Evolutionary conservation across 2,329 filamentous ascomycete species (phyloP).

Genomic region (Xylariales sp.): DNA sequence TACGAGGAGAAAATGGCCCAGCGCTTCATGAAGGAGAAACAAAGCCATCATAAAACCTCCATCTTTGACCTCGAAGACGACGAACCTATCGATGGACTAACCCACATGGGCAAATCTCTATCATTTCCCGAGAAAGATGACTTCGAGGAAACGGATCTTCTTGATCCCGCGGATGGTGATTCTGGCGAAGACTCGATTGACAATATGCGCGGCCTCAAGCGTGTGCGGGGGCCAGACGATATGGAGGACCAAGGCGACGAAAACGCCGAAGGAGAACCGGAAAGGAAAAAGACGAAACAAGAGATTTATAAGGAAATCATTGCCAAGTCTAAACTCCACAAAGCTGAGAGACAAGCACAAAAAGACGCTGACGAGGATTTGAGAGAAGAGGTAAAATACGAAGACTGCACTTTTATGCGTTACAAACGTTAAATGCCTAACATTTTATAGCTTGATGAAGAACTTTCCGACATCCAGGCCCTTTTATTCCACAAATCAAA

Average conservation of each 20-base stretch:
- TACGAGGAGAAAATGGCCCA: slow-evolving; percentile 93
- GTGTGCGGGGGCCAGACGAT: slow-evolving; percentile 61
- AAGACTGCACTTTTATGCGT: neutral
- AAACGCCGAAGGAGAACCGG: slow-evolving; percentile 78
- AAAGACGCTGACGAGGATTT: slow-evolving; percentile 96
- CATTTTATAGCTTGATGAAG: slow-evolving; percentile 77
- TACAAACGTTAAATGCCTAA: slow-evolving; percentile 16
- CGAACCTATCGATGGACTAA: slow-evolving; percentile 73
- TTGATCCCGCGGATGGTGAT: slow-evolving; percentile 64
- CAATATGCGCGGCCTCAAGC: slow-evolving; percentile 66
- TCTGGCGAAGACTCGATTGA: slow-evolving; percentile 68
- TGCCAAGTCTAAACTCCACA: slow-evolving; percentile 94
- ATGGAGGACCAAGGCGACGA: slow-evolving; percentile 63
- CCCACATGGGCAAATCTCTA: slow-evolving; percentile 84
- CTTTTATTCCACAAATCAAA: slow-evolving; percentile 68
- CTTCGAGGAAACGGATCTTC: slow-evolving; percentile 80
- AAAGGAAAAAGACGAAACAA: slow-evolving; percentile 92
- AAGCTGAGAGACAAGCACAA: slow-evolving; percentile 89
- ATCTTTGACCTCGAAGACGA: slow-evolving; percentile 93
- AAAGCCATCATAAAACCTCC: slow-evolving; percentile 77
- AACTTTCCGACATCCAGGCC: slow-evolving; percentile 79
- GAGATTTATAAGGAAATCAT: slow-evolving; percentile 99
- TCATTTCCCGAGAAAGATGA: slow-evolving; percentile 68
- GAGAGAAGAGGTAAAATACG: slow-evolving; percentile 37
- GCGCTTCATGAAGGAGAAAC: slow-evolving; percentile 89